Conservation (phyloP, 1,139 yeast species). For the Debaryomyces nepalensis region DNA sequence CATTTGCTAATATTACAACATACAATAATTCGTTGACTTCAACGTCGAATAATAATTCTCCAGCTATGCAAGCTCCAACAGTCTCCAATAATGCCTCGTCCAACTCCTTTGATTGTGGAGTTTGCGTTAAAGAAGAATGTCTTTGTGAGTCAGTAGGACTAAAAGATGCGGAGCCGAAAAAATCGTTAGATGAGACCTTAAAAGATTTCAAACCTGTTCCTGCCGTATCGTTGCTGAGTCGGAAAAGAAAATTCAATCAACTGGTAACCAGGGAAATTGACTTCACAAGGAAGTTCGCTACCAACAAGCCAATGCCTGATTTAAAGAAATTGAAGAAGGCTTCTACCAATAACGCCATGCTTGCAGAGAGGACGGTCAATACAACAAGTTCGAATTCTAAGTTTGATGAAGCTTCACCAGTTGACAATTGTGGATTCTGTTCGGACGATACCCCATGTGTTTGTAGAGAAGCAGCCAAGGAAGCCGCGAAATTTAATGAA, state of each 20-base stretch:
- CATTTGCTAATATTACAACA: conserved; percentile 17
- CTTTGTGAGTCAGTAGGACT: conserved; percentile 70
- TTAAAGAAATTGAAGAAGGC: conserved; percentile 32
- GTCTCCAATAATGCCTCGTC: conserved; percentile 17
- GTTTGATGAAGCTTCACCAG: conserved; percentile 55
- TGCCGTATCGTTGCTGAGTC: conserved; percentile 59
- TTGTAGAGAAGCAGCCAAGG: conserved; percentile 81
- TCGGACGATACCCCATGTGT: conserved; percentile 92
- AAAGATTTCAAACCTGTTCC: conserved; percentile 57
- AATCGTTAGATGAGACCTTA: conserved; percentile 36
- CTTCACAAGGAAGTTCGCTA: conserved; percentile 54
- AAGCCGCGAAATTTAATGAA: conserved; percentile 47
- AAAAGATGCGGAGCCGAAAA: conserved; percentile 29
- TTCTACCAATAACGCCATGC: conserved; percentile 1
- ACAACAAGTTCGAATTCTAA: conserved; percentile 2
- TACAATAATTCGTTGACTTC: conserved; percentile 21
- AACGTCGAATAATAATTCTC: conserved; percentile 22
- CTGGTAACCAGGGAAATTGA: conserved; percentile 47
- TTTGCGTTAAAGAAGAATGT: conserved; percentile 72
- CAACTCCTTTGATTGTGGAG: conserved; percentile 56
- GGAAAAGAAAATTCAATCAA: conserved; percentile 30
- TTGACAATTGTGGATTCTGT: conserved; percentile 90
- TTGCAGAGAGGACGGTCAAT: conserved; percentile 4
- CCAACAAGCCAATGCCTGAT: conserved; percentile 45
- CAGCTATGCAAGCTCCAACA: conserved; percentile 15